Base-by-base conservation (phyloP, 768 basidiomycete species). In the Rickenella mellea region DNA sequence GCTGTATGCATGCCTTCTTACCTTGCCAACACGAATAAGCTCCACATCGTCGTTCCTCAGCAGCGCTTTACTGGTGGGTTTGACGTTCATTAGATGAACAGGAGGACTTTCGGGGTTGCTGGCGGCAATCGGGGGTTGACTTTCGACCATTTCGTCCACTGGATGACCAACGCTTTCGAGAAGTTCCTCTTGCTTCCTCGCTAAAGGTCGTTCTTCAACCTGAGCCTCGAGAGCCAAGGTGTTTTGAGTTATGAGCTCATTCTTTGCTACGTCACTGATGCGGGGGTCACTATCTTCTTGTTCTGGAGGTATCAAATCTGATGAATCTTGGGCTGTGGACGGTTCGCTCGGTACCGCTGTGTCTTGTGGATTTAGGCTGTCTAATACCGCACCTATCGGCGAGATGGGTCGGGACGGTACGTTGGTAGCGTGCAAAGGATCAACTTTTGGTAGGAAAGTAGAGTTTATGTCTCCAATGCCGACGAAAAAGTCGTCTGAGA, bases 401-500 rank as follows among this genome's bases (percentile, higher is more conserved):
- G 54, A 24, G 60, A 44, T 8, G 63, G 29, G 33, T 41, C 33
- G 19, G 7, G 33, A 19, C 33, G 33, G 33, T 7, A 36, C 44
- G 43, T 71, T 59, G 30, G 70, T 61, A n/a, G n/a, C n/a, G n/a
- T n/a, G n/a, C 43, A 78, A 48, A 25, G 80, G 68, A 48, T 80
- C 71, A 39, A 80, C 52, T 60, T 90, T 90, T 24, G 92, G 92
- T 15, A 96, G 69, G 63, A 94, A 93, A 0, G 91, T 74, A 4
- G 89, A 88, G 59, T 99, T 99, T 60, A 99, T 99, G 63, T 99
- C 96, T 39, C 96, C 96, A 48, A 94, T 97, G 12, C 93, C 93
- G 45, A 96, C 73, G 56, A 97, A 99, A 65, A 99, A 99, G 55
- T 98, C 94, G 54, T 93, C 94, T 51, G 25, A 44, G 35, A 27